Percentiles rank a stretch among this genome's conserved stretches.
phyloP scores from a whole-genome alignment of 441 rosid species.

The Corymbia citriodora region DNA sequence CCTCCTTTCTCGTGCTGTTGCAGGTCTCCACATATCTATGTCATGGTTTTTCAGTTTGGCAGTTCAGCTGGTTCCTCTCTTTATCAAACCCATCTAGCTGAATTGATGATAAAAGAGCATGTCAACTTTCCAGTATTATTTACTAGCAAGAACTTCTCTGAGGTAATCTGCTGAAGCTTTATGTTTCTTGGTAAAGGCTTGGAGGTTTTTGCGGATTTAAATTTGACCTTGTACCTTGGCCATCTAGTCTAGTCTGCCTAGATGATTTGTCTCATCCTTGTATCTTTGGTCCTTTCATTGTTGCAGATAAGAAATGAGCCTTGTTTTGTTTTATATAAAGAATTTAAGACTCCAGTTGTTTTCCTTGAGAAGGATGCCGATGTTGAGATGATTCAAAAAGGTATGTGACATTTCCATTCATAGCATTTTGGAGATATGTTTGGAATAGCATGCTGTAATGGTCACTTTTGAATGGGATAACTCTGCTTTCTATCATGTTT shows the following conservation, averaged over 20 bases:
- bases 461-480: not conserved
- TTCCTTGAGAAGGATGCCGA: conserved; percentile 50
- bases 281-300: conserved; percentile 10
- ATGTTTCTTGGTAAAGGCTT: not conserved
- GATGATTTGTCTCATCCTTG: not conserved
- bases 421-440: not conserved
- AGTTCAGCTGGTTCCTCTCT: conserved; percentile 30
- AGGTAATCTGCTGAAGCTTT: conserved; percentile 31
- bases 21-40: conserved; percentile 60
- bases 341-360: conserved; percentile 45
- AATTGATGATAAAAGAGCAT: conserved; percentile 58
- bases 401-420: conserved; percentile 24
- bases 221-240: not conserved
- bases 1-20: conserved; percentile 8
- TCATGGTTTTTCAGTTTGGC: conserved; percentile 53
- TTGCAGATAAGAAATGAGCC: conserved; percentile 44
- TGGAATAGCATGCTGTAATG: not conserved
- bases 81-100: conserved; percentile 37
- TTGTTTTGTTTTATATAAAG: conserved; percentile 48
- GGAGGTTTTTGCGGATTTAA: not conserved
- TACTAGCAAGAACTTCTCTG: conserved; percentile 43
- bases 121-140: conserved; percentile 70
- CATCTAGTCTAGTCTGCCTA: not conserved
- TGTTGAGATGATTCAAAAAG: conserved; percentile 49
- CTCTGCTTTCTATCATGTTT: not conserved